Evolutionary conservation across 371 early-diverging fungal species (phyloP), one percentile per base, ranked within the genome.

Genomic region (Zopfochytrium polystomum): DNA sequence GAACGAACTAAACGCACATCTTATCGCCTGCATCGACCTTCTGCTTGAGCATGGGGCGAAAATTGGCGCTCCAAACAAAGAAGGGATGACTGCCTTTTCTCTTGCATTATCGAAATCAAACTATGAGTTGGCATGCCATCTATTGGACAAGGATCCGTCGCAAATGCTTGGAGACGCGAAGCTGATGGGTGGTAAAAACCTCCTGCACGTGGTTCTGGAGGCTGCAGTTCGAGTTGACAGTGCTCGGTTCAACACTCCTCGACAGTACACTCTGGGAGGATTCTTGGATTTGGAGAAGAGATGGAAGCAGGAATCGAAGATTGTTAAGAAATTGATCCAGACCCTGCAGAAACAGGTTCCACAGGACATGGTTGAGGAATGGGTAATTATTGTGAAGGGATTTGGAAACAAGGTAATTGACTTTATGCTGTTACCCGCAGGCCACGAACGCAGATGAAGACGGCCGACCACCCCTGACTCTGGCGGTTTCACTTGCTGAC

Each of bases 1-100:
- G n/a, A n/a, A n/a, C n/a, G n/a, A n/a, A n/a, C n/a, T 60, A 25
- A 26, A 13, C 23, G 1, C n/a, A 11, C 6, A n/a, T 0, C 29
- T 52, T 6, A 30, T 13, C 9, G 15, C 26, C 18, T 52, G 47
- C 31, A 72, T 73, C 2, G 49, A 67, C 0, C 44, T 65, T 11
- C 63, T 77, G 6, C 29, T 82, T 2, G 25, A 64, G 0, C 58
- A 69, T 60, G 74, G 75, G 15, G 80, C 75, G 31, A 62, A 78
- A 23, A 6, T 79, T 1, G 62, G 79, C 45, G 44, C 51, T 0
- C 55, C 51, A 31, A 72, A 75, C 52, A 29, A 31, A 0, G 47
- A 55, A 1, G 73, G 71, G 0, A 65, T 78, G 30, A 82, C 84
- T 1, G 81, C 84, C 1, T 60, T 85, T 26, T 56, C 63, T 0